These are phyloP conservation scores for Blepharisma undulans DNA, from an alignment of 169 alveolate genomes.

Conservation along the genomic window DNA sequence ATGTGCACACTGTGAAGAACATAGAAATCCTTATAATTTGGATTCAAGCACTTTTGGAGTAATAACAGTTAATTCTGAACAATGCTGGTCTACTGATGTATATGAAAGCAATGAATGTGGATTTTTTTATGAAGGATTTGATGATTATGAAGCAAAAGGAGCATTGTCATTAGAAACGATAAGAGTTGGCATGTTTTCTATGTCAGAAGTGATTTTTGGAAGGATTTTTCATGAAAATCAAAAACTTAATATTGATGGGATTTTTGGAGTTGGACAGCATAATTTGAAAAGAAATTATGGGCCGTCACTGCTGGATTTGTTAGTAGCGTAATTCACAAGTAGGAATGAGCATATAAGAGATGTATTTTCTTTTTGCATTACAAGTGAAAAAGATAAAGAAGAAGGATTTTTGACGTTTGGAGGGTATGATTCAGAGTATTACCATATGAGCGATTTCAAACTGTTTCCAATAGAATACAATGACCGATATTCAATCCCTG, in stretches of 20 bases:
- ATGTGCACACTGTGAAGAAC: neutral
- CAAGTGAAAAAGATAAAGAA: neutral
- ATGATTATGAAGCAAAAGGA: neutral
- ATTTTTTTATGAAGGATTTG: neutral
- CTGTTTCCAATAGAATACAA: neutral
- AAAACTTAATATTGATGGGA: neutral
- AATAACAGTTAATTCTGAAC: neutral
- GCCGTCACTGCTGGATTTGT: neutral
- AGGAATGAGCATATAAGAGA: neutral
- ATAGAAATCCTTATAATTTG: neutral
- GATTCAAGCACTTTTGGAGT: slow-evolving; percentile 5
- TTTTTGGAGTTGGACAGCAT: neutral
- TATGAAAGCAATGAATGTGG: neutral
- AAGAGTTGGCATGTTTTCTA: neutral
- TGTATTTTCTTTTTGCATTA: neutral
- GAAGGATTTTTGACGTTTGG: neutral
- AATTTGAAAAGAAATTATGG: neutral
- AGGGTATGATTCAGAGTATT: neutral
- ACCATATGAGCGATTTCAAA: neutral
- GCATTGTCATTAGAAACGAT: neutral
- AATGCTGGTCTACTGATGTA: neutral
- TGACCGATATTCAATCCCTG: neutral
- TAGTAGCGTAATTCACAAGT: neutral
- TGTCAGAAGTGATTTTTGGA: neutral
- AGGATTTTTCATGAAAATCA: neutral